Conservation (phyloP, 441 rosid species). For the Eutrema salsugineum region DNA sequence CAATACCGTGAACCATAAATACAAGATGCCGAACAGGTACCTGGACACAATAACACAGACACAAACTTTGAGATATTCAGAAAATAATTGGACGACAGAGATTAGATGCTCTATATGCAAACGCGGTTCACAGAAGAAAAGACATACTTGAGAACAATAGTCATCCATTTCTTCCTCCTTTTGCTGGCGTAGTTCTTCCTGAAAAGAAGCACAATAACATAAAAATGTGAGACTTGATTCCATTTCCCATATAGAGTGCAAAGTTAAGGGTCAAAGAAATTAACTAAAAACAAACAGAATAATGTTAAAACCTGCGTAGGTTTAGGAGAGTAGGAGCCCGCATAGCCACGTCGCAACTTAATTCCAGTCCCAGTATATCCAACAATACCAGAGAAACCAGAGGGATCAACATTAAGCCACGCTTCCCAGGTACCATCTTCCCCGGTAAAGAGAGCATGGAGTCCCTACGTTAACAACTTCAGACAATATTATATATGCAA, state of each 20-base stretch:
- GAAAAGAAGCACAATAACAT: neutral
- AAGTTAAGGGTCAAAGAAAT: neutral
- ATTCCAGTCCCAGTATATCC: constrained; percentile 67
- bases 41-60: constrained; percentile 38
- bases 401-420: constrained; percentile 82
- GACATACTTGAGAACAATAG: constrained; percentile 91
- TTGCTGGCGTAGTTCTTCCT: constrained; percentile 91
- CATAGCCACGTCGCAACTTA: constrained; percentile 93
- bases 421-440: constrained; percentile 99
- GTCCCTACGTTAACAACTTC: constrained; percentile 56
- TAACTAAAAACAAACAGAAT: neutral
- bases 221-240: neutral
- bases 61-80: neutral
- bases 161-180: constrained; percentile 97
- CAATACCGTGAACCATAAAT: constrained; percentile 99
- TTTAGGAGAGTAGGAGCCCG: constrained; percentile 64
- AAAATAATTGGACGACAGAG: neutral
- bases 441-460: constrained; percentile 90
- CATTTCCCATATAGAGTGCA: neutral
- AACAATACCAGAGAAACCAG: constrained; percentile 70
- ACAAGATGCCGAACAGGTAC: constrained; percentile 97
- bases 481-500: constrained; percentile 10
- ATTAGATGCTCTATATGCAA: neutral
- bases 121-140: neutral
- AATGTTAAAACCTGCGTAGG: constrained; percentile 71